Evolutionary conservation across 768 basidiomycete species (phyloP).

Genomic region (Tylopilus felleus): DNA sequence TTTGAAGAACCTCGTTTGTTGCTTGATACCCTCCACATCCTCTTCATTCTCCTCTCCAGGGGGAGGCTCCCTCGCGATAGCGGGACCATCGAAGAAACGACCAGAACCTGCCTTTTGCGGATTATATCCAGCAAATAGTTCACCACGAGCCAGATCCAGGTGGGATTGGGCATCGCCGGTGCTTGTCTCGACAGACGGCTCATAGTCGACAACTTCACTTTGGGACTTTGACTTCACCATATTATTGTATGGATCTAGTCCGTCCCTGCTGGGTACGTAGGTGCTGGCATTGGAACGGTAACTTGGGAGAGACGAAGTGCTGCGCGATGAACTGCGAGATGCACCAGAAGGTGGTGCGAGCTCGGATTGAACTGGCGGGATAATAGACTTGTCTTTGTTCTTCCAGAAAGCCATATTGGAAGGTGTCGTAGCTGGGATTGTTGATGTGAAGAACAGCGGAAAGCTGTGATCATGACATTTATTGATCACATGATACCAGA

Average conservation of each 20-base stretch:
- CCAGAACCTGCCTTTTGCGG: slow-evolving; percentile 55
- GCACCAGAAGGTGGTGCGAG: slow-evolving; percentile 26
- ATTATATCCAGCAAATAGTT: slow-evolving; percentile 74
- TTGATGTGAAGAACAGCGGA: not conserved
- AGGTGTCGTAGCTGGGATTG: not conserved
- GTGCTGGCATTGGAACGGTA: slow-evolving; percentile 55
- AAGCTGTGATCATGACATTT: slow-evolving; percentile 1
- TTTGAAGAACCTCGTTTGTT: slow-evolving; percentile 83
- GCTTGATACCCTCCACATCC: slow-evolving; percentile 93
- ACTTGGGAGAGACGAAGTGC: slow-evolving; percentile 39
- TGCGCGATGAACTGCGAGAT: slow-evolving; percentile 30
- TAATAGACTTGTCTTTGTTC: slow-evolving; percentile 59
- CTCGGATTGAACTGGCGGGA: slow-evolving; percentile 60
- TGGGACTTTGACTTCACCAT: slow-evolving; percentile 28
- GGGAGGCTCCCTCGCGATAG: slow-evolving; percentile 41
- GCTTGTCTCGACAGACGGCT: slow-evolving; percentile 8
- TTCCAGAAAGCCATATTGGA: slow-evolving; percentile 43
- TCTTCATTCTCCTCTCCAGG: slow-evolving; percentile 78
- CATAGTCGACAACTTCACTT: slow-evolving; percentile 24
- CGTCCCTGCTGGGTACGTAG: slow-evolving; percentile 69
- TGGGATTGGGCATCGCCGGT: slow-evolving; percentile 38
- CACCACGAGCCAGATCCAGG: slow-evolving; percentile 63
- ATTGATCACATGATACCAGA: slow-evolving; percentile 10
- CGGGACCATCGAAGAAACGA: slow-evolving; percentile 67
- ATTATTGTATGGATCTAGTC: slow-evolving; percentile 47